A percentile compares a stretch with the other conserved stretches of the same genome.
Evolutionary conservation across 768 basidiomycete species (phyloP).

Genomic region (Pleurotus tuoliensis): DNA sequence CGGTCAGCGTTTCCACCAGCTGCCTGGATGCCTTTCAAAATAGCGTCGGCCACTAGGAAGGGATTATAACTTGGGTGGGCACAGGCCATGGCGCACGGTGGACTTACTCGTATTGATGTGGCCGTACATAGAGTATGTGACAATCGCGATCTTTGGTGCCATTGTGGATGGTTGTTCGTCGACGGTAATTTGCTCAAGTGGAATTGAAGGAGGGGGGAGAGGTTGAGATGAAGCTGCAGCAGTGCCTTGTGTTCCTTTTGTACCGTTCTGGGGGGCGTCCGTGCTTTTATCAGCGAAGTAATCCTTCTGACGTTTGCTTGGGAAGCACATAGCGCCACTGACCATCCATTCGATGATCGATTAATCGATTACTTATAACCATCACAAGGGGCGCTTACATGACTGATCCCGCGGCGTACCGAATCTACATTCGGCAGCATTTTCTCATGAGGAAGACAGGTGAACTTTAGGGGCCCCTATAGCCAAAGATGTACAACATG

Average conservation of each 20-base stretch:
- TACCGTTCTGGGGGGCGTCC: constrained; percentile 3
- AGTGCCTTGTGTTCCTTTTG: constrained; percentile 1
- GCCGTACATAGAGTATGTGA: constrained; percentile 57
- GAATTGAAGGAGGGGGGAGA: not conserved
- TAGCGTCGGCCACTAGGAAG: constrained; percentile 32
- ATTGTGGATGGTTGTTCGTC: not conserved
- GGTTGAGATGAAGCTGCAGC: not conserved
- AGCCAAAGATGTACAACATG: too few relatives aligned
- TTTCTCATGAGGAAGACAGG: too few relatives aligned
- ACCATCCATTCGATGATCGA: too few relatives aligned
- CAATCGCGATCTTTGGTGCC: constrained; percentile 39
- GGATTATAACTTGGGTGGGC: too few relatives aligned
- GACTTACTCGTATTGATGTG: constrained; percentile 47
- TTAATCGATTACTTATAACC: too few relatives aligned
- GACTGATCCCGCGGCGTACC: too few relatives aligned
- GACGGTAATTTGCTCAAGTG: not conserved
- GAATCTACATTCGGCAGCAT: too few relatives aligned
- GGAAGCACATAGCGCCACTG: constrained; percentile 3
- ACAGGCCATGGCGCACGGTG: not conserved
- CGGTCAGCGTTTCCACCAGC: constrained; percentile 37
- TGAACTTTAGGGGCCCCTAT: too few relatives aligned
- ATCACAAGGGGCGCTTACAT: too few relatives aligned
- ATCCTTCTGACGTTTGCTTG: constrained; percentile 7
- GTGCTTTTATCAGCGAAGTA: constrained; percentile 4
- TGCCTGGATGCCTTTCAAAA: constrained; percentile 26